Base-by-base conservation (phyloP, 2,329 filamentous ascomycete species). In the Cercospora beticola region DNA sequence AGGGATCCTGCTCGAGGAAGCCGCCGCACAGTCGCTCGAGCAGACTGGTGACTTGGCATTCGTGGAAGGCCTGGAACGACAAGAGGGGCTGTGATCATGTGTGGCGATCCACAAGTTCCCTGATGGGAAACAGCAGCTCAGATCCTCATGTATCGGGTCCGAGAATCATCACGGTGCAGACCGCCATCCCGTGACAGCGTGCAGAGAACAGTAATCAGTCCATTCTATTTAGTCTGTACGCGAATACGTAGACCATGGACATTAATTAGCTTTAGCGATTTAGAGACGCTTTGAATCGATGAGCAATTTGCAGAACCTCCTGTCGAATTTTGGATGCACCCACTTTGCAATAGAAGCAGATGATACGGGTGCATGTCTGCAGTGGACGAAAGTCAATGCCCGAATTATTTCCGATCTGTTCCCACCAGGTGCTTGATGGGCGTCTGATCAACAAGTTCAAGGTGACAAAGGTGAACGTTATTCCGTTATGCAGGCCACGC, bases 1-100 rank as follows among this genome's bases (percentile, higher is more conserved):
- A 74, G 91, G 91, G 1, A 88, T 94, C 60, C 79, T 94, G 66
- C 81, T 94, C 52, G 91, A 94, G 79, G 92, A 94, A 79, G 86
- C 87, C 2, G 84, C 86, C 16, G 83, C 84, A 49, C 86, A 89
- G 58, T 78, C 83, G 5, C 80, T 94, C 21, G 91, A 90, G 4
- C 81, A 83, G 65, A 86, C 83, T 12, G 92, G 91, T 23, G 89
- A 93, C 78, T 78, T 92, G 59, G 89, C 90, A 1, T 90, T 94
- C 75, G 88, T 89, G 0, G 90, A 93, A 49, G 68, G 21, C 28
- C 8, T 58, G 18, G 60, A 49, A 62, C 43, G 10, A 52, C 46
- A 21, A 52, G 21, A 52, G 21, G 18, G 21, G 21, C 46, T 23
- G 21, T 52, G 46, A 52, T 52, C 46, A 52, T 23, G 46, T 52